Conservation (phyloP, 2,329 filamentous ascomycete species). For the Colletotrichum ledebouriae region DNA sequence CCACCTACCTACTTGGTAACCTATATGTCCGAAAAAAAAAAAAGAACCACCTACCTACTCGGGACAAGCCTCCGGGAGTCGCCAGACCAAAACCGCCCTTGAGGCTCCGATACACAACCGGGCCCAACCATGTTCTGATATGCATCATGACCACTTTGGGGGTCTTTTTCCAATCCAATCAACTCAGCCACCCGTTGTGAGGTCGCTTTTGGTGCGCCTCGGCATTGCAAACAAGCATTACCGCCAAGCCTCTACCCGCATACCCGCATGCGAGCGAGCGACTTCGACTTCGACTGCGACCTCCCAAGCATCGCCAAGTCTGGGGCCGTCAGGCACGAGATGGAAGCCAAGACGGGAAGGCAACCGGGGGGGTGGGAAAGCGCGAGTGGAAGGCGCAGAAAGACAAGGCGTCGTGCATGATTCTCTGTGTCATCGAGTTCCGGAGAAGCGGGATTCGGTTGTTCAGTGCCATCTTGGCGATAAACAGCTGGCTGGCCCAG, state of each 20-base stretch:
- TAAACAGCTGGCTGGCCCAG: neutral
- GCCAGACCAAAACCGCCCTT: constrained; percentile 17
- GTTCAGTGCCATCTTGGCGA: constrained; percentile 18
- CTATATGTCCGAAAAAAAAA: too few species aligned
- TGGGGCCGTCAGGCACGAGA: constrained; percentile 34
- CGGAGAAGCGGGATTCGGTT: constrained; percentile 23
- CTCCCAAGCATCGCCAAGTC: constrained; percentile 28
- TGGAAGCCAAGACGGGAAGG: constrained; percentile 40
- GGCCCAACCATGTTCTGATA: constrained; percentile 21
- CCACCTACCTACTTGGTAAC: constrained; percentile 39
- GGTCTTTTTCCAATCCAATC: neutral
- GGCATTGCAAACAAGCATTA: constrained; percentile 42
- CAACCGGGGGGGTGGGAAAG: neutral
- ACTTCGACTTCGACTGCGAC: constrained; percentile 11
- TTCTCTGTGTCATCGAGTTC: constrained; percentile 31
- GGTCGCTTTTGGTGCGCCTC: constrained; percentile 16
- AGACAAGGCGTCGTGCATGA: constrained; percentile 15
- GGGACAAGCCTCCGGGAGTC: constrained; percentile 38
- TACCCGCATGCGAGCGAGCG: constrained; percentile 26
- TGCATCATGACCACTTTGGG: neutral
- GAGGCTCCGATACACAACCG: constrained; percentile 25
- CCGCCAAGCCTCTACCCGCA: constrained; percentile 40
- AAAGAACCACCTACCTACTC: constrained; percentile 39
- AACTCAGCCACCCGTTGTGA: neutral
- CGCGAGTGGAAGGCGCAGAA: neutral